phyloP scores from a whole-genome alignment of 352 stramenopile species.

The Phytophthora foliorum region DNA sequence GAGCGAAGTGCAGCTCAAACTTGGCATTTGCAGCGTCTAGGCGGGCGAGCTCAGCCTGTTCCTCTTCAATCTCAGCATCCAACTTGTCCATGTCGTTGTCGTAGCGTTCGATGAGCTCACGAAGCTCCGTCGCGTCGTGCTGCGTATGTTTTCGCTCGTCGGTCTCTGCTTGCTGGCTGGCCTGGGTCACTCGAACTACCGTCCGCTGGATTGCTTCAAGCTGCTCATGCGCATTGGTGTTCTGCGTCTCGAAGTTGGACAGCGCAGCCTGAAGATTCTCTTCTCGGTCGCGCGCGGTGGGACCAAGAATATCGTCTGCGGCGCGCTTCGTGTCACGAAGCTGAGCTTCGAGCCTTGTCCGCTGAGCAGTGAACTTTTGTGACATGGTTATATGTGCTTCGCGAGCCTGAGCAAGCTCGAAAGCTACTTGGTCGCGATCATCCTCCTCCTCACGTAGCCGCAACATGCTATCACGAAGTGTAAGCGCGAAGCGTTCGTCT shows the following conservation, averaged over 20 bases:
- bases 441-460: conserved; percentile 72
- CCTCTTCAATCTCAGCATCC: conserved; percentile 49
- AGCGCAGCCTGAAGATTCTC: conserved; percentile 52
- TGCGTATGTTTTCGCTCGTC: conserved; percentile 66
- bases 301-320: conserved; percentile 46
- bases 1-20: conserved; percentile 53
- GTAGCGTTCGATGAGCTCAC: conserved; percentile 59
- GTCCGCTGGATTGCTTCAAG: conserved; percentile 40
- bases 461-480: conserved; percentile 57
- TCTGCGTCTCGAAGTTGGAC: conserved; percentile 52
- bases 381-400: conserved; percentile 42
- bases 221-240: conserved; percentile 47
- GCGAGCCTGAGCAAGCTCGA: conserved; percentile 59
- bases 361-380: conserved; percentile 43
- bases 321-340: conserved; percentile 53
- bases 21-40: conserved; percentile 46
- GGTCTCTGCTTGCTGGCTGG: conserved; percentile 52
- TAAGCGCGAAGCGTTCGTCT: conserved; percentile 43
- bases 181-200: conserved; percentile 43
- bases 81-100: conserved; percentile 60
- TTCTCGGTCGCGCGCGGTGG: conserved; percentile 50
- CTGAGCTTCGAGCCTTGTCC: conserved; percentile 52
- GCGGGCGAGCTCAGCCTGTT: conserved; percentile 37
- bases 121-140: conserved; percentile 46
- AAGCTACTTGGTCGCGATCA: conserved; percentile 66